phyloP scores from a whole-genome alignment of 495 filamentous ascomycete genomes.

The Hyaloscypha hepaticicola region DNA sequence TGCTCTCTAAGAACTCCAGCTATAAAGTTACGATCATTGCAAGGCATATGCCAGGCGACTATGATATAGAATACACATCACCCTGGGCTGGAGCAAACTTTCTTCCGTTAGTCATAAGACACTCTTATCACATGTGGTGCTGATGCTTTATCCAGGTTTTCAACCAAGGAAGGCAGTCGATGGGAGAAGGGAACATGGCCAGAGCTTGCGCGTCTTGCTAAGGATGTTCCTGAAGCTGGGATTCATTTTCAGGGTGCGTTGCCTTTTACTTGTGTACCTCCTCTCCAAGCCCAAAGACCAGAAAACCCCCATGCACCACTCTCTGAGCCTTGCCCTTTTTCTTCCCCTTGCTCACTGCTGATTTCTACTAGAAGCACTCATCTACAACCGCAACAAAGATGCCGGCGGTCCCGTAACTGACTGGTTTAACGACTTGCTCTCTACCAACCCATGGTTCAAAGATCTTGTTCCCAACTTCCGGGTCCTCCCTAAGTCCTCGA shows the following conservation, averaged over 20 bases:
- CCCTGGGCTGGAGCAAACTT: conserved; percentile 96
- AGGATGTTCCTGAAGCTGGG: conserved; percentile 78
- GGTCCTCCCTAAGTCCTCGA: conserved; percentile 50
- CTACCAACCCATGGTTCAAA: conserved; percentile 78
- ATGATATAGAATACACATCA: conserved; percentile 93
- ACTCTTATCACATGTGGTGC: conserved; percentile 27
- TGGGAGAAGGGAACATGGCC: conserved; percentile 72
- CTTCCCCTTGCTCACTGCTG: background rate
- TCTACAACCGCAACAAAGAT: conserved; percentile 68
- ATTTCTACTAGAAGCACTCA: conserved; percentile 45
- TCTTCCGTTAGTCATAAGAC: conserved; percentile 61
- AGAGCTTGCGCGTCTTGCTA: conserved; percentile 61
- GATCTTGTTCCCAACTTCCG: conserved; percentile 71
- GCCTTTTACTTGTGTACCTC: background rate
- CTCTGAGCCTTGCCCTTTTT: background rate
- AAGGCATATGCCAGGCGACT: conserved; percentile 98
- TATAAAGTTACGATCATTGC: conserved; percentile 80
- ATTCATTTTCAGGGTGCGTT: conserved; percentile 77
- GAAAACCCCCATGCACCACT: background rate
- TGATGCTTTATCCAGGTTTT: conserved; percentile 12
- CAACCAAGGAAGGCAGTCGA: conserved; percentile 32
- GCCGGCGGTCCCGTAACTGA: conserved; percentile 36
- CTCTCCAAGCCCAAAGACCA: background rate
- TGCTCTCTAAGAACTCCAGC: conserved; percentile 67
- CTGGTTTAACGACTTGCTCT: conserved; percentile 58